Percentiles rank a stretch among this genome's conserved stretches.
Conservation (phyloP, 139 green algal genomes). For the Micractinium conductrix region DNA sequence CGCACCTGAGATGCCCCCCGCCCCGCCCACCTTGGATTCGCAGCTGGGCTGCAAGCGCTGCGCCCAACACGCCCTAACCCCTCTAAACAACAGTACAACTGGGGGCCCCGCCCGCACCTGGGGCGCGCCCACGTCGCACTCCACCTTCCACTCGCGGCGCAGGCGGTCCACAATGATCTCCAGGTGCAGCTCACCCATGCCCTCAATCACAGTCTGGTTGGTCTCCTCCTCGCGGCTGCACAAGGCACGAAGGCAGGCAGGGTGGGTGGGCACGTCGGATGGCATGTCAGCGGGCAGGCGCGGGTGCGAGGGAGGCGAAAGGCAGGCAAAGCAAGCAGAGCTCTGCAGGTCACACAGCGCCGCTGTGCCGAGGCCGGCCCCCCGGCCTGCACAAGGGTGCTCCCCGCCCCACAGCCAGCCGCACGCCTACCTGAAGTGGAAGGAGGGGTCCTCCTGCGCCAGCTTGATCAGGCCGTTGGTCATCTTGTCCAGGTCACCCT, state of each 20-base stretch:
- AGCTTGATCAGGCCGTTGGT: constrained; percentile 95
- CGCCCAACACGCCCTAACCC: too few species aligned
- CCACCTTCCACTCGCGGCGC: constrained; percentile 97
- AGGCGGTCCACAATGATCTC: constrained; percentile 99
- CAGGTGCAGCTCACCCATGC: constrained; percentile 99
- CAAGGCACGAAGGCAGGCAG: too few species aligned
- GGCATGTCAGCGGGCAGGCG: too few species aligned
- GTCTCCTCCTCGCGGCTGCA: constrained; percentile 93
- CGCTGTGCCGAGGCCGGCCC: too few species aligned
- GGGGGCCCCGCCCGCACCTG: constrained; percentile 82
- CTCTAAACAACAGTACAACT: too few species aligned
- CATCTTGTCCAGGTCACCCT: constrained; percentile 98
- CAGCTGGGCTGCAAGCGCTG: too few species aligned
- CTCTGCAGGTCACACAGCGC: too few species aligned
- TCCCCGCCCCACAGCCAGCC: too few species aligned
- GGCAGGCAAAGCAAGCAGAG: background rate
- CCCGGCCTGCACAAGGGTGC: too few species aligned
- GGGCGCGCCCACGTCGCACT: constrained; percentile 90
- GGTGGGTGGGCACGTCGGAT: background rate
- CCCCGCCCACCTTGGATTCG: too few species aligned
- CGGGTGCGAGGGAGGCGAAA: background rate
- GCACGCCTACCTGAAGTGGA: constrained; percentile 76
- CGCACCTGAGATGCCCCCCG: too few species aligned
- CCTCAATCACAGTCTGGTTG: constrained; percentile 96
- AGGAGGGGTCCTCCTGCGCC: constrained; percentile 97